Evolutionary conservation across 2,329 filamentous ascomycete genomes (phyloP).

Genomic region (Alternaria ethzedia): DNA sequence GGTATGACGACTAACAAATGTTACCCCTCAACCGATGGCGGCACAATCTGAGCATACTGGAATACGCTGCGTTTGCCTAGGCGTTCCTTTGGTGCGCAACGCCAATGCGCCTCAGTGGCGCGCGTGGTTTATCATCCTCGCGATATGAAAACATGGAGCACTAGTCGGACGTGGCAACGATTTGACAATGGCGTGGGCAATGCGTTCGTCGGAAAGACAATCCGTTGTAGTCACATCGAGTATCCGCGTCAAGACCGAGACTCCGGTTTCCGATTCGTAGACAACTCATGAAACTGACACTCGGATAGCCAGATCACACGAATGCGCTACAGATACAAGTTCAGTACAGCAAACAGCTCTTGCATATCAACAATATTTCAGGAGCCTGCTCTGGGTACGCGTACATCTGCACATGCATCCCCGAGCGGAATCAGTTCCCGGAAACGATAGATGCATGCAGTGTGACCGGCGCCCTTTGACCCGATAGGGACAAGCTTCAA

Average conservation of each 20-base stretch:
- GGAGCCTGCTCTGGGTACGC: not conserved
- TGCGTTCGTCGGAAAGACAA: constrained; percentile 2
- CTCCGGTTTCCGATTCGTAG: not conserved
- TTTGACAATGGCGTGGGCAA: not conserved
- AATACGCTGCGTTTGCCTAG: not conserved
- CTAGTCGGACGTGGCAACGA: not conserved
- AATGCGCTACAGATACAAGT: not conserved
- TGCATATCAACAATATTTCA: not conserved
- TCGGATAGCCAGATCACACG: not conserved
- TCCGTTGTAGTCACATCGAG: not conserved
- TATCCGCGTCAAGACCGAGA: not conserved
- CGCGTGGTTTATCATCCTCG: not conserved
- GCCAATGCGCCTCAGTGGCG: not conserved
- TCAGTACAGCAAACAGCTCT: not conserved
- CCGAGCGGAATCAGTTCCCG: not conserved
- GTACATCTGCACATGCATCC: not conserved
- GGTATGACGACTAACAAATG: not conserved
- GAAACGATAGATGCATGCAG: constrained; percentile 5
- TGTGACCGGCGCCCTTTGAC: not conserved
- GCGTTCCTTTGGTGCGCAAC: not conserved
- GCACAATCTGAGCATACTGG: not conserved
- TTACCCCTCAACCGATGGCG: not conserved
- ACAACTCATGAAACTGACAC: not conserved
- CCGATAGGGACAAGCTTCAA: not conserved
- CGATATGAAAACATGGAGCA: not conserved